A percentile compares a stretch with the other conserved stretches of the same genome.
These are phyloP conservation scores for Linderina pennispora DNA, from an alignment of 192 early-diverging fungal genomes.

Conservation along the genomic window DNA sequence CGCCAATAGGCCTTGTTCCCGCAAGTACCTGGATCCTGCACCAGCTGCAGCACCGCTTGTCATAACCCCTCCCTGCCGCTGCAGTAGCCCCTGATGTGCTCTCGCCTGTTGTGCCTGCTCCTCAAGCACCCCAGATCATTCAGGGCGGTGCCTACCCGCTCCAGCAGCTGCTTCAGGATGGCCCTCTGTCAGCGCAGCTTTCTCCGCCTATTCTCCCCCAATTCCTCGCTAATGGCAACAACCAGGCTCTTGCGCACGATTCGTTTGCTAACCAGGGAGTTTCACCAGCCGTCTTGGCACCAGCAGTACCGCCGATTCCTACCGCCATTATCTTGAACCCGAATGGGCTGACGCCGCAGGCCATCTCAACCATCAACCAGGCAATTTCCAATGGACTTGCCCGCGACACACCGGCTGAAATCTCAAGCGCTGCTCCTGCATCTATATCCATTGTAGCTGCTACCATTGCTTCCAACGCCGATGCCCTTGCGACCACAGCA, in stretches of 20 bases:
- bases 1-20: too few species aligned
- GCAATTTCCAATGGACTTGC: constrained; percentile 8
- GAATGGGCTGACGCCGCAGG: constrained; percentile 3
- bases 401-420: not conserved
- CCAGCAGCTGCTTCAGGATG: not conserved
- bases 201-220: too few species aligned
- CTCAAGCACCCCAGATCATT: not conserved
- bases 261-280: too few species aligned
- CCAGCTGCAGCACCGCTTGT: not conserved
- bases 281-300: not conserved
- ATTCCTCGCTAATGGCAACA: too few species aligned
- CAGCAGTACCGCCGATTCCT: not conserved
- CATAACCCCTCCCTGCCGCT: too few species aligned
- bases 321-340: constrained; percentile 2
- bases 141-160: not conserved
- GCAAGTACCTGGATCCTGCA: too few species aligned
- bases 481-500: not conserved
- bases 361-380: constrained; percentile 6
- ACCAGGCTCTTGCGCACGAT: too few species aligned
- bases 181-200: not conserved
- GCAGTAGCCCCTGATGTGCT: not conserved
- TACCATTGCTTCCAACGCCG: not conserved
- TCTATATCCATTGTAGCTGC: not conserved
- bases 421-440: not conserved
- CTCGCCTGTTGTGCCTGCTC: not conserved